Percentiles rank a stretch among this genome's conserved stretches.
These are phyloP conservation scores for Amanita subjunquillea DNA, from an alignment of 768 basidiomycete genomes.

Conservation along the genomic window DNA sequence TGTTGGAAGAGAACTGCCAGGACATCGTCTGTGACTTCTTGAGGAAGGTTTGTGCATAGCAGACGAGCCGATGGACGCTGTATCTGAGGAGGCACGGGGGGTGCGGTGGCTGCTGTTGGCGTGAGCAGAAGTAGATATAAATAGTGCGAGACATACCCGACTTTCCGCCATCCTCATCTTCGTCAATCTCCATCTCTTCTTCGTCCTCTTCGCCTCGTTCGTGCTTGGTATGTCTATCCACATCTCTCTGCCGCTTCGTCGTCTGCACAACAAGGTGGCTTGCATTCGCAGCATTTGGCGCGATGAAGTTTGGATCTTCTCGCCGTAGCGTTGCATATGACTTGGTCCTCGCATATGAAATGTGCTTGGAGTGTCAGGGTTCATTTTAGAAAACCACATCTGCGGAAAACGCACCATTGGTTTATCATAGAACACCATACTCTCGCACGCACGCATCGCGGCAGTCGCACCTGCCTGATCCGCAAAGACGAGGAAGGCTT, in stretches of 20 bases:
- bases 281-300: conserved; percentile 56
- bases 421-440: conserved; percentile 89
- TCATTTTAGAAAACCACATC: conserved; percentile 2
- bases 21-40: conserved; percentile 83
- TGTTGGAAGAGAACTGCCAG: conserved; percentile 86
- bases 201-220: conserved; percentile 69
- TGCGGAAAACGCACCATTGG: conserved; percentile 57
- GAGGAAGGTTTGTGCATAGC: conserved; percentile 78
- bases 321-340: conserved; percentile 74
- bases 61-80: conserved; percentile 53
- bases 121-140: conserved; percentile 18
- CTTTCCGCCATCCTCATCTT: conserved; percentile 58
- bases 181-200: conserved; percentile 92
- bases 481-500: conserved; percentile 93
- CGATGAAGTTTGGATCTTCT: conserved; percentile 76
- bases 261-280: conserved; percentile 35
- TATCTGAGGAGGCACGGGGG: conserved; percentile 33
- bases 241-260: conserved; percentile 62
- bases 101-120: conserved; percentile 21
- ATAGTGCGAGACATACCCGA: conserved; percentile 34
- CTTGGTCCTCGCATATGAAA: conserved; percentile 83
- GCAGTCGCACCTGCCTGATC: conserved; percentile 88
- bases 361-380: conserved; percentile 43
- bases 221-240: conserved; percentile 44
- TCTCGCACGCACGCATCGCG: conserved; percentile 88